Conservation (phyloP, 176 grass and related monocot genomes). For the Raddia distichophylla region DNA sequence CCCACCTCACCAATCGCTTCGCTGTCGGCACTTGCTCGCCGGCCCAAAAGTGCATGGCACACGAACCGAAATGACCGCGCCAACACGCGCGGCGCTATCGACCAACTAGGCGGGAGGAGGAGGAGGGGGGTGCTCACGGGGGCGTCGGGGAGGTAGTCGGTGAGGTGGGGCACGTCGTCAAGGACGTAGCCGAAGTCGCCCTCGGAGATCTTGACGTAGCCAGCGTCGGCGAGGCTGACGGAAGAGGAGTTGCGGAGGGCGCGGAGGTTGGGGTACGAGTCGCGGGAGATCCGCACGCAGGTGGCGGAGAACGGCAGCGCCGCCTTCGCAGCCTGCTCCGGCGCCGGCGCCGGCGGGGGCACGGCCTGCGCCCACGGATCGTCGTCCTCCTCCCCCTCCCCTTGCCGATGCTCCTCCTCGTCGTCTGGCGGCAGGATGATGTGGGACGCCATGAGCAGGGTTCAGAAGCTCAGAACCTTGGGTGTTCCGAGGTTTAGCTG, state of each 20-base stretch:
- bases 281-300: conserved; percentile 82
- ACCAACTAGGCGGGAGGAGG: background rate
- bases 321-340: conserved; percentile 9
- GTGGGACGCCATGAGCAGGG: conserved; percentile 49
- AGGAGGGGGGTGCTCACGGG: conserved; percentile 53
- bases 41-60: background rate
- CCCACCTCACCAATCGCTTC: background rate
- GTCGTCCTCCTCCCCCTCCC: conserved; percentile 30
- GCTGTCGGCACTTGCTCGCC: background rate
- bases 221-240: conserved; percentile 55
- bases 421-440: conserved; percentile 62
- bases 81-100: background rate
- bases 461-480: background rate
- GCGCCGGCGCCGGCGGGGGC: background rate
- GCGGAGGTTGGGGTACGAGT: conserved; percentile 87
- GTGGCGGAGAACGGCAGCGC: conserved; percentile 71
- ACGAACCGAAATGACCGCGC: background rate
- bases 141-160: conserved; percentile 77
- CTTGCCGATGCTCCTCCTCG: conserved; percentile 27
- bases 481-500: conserved; percentile 33
- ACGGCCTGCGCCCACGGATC: background rate
- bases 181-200: conserved; percentile 81
- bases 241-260: conserved; percentile 50
- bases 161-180: conserved; percentile 90
- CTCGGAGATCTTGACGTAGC: conserved; percentile 64